Base-by-base conservation (phyloP, 768 basidiomycete species). In the Kwoniella pini region DNA sequence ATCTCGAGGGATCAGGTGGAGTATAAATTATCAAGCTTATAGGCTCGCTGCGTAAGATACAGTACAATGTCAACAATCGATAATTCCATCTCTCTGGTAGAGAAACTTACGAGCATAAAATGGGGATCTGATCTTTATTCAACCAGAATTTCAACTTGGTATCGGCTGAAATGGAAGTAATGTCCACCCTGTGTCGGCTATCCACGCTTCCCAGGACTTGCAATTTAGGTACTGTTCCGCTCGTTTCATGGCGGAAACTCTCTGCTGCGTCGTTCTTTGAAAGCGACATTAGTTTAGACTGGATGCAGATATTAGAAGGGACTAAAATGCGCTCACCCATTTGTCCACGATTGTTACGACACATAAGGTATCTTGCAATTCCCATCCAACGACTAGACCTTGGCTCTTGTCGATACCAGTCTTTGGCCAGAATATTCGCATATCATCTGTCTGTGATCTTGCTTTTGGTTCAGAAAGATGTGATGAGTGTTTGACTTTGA, bases 1-100 rank as follows among this genome's bases (percentile, higher is more conserved):
- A 79, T 3, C 85, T 84, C 5, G 78, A 75, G 17, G 80, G 76
- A n/a, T 81, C 72, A 38, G 87, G 86, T 12, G 84, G 82, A 44
- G 77, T 73, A 70, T 87, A 89, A 51, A 82, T 79, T 38, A 86
- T 80, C 36, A 84, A 21, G 24, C 67, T 52, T 19, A 54, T 28
- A 21, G 48, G 13, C 21, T 51, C 36, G 4, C 62, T 66, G 24
- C 33, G 7, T 2, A 22, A n/a, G 1, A 48, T 27, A 33, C 11
- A 4, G 13, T 15, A 40, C 10, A 36, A 42, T 43, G 27, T 55
- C 17, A 2, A 21, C 6, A 11, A 12, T 30, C 17, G 6, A 13
- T 5, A 22, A 31, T 30, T 27, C n/a, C 3, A 31, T 6, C 5
- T 13, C 30, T 11, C 21, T 5, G 33, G 6, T 19, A 46, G 52